Base-by-base conservation (phyloP, 164 flowering plant genomes). In the Magnolia sinica region DNA sequence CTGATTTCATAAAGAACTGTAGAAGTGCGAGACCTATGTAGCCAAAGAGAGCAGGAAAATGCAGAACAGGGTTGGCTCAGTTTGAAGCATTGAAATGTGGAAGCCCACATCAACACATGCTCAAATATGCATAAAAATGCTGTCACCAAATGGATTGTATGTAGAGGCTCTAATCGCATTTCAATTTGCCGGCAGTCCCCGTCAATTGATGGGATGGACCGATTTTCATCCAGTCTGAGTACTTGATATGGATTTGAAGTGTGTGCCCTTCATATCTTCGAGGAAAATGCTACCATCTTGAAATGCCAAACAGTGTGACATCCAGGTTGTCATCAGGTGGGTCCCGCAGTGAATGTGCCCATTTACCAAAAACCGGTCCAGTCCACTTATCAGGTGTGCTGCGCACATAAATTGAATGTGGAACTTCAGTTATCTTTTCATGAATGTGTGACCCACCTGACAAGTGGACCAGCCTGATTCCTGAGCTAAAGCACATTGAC, bases 1-100 rank as follows among this genome's bases (percentile, higher is more conserved):
- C 74, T 72, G 63, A 72, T 16, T 72, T 72, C 37, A 51, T 50
- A 52, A 72, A 72, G 74, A 72, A 72, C 22, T 50, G 74, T 55
- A 72, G 63, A 22, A 72, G 63, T 13, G 19, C 18, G 29, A 50
- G 74, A 50, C 74, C 74, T 72, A 31, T 52, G 22, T 45, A 49
- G 1, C 7, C 58, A 71, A n/a, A 50, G 18, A 16, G 7, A 20
- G 74, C 29, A 72, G 13, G 51, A 72, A 24, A 20, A 72, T n/a
- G 64, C 63, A 72, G 50, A 52, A 4, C 37, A 45, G 27, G 70
- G 37, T 67, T 64, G 27, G 68, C 19, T 64, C 23, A 7, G 27
- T 20, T 11, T 18, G 27, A 64, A 5, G 8, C 8, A 64, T 55
- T 11, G 61, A 16, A 11, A 16, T 55, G 61, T 55, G 13, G 13